phyloP scores from a whole-genome alignment of 257 asterid species.

The Ocimum tenuiflorum region DNA sequence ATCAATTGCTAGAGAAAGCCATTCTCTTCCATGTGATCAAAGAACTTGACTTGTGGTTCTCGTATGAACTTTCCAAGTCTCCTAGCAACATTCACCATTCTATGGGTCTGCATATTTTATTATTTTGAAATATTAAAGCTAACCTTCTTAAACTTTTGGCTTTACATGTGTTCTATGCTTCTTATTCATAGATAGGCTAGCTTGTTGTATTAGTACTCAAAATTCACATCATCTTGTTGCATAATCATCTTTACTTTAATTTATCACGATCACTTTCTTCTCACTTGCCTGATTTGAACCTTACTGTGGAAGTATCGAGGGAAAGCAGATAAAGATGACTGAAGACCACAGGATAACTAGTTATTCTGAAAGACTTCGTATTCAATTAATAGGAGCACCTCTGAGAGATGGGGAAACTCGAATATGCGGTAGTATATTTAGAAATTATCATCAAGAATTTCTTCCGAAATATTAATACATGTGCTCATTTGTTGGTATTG shows the following conservation, averaged over 20 bases:
- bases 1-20: background rate
- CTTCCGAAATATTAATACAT: conserved; percentile 6
- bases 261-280: background rate
- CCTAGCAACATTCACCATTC: background rate
- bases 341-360: conserved; percentile 91
- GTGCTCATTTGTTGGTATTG: conserved; percentile 1
- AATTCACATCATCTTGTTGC: no score
- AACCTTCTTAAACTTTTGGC: no score
- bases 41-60: background rate
- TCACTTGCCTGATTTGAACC: conserved; percentile 1
- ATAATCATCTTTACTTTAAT: background rate
- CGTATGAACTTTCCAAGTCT: background rate
- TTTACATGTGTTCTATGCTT: no score
- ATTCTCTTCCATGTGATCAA: background rate
- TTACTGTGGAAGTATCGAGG: conserved; percentile 57
- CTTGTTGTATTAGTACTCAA: no score
- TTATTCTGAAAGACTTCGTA: conserved; percentile 70
- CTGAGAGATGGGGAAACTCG: conserved; percentile 89
- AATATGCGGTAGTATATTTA: conserved; percentile 58
- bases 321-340: conserved; percentile 81
- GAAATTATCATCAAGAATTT: background rate
- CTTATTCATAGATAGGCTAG: no score
- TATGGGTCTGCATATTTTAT: no score
- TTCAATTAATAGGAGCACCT: conserved; percentile 71
- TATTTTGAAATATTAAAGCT: no score